A percentile compares a stretch with the other conserved stretches of the same genome.
Conservation (phyloP, 176 grass and related monocot species). For the Areca catechu region DNA sequence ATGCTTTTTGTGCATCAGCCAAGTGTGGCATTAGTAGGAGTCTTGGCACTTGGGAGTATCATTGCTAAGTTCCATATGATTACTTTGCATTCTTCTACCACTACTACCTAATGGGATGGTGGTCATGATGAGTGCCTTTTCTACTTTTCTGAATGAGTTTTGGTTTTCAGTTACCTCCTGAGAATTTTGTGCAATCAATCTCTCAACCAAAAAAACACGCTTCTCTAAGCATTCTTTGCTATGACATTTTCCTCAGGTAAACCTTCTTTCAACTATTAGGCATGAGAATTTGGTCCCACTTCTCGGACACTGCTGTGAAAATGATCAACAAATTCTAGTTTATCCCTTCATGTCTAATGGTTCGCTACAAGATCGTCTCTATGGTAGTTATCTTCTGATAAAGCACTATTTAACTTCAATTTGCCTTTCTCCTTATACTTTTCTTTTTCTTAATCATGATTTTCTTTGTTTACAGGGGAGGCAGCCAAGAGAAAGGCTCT, state of each 20-base stretch:
- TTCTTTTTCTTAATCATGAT: not conserved
- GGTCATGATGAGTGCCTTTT: too few species aligned
- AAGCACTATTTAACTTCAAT: not conserved
- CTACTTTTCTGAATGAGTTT: too few species aligned
- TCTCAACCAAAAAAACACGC: not conserved
- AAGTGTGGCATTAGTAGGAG: too few species aligned
- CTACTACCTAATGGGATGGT: too few species aligned
- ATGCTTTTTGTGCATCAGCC: too few species aligned
- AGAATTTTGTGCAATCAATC: not conserved
- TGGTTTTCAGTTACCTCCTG: too few species aligned
- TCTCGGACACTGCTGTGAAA: slow-evolving; percentile 77
- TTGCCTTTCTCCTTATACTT: slow-evolving; percentile 4
- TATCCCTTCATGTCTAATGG: slow-evolving; percentile 85
- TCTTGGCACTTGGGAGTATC: too few species aligned
- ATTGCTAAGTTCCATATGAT: too few species aligned
- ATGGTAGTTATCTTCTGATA: slow-evolving; percentile 30
- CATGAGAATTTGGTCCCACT: slow-evolving; percentile 71
- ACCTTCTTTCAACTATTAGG: slow-evolving; percentile 49
- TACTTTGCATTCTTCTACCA: too few species aligned
- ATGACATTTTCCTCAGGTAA: slow-evolving; percentile 34
- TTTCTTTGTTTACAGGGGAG: slow-evolving; percentile 35
- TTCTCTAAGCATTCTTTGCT: slow-evolving; percentile 16
- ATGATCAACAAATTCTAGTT: slow-evolving; percentile 75
- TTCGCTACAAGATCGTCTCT: slow-evolving; percentile 62
- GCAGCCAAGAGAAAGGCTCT: slow-evolving; percentile 64